A percentile compares a stretch with the other conserved stretches of the same genome.
phyloP scores from a whole-genome alignment of 345 rosid species.

The Garcia nutans region DNA sequence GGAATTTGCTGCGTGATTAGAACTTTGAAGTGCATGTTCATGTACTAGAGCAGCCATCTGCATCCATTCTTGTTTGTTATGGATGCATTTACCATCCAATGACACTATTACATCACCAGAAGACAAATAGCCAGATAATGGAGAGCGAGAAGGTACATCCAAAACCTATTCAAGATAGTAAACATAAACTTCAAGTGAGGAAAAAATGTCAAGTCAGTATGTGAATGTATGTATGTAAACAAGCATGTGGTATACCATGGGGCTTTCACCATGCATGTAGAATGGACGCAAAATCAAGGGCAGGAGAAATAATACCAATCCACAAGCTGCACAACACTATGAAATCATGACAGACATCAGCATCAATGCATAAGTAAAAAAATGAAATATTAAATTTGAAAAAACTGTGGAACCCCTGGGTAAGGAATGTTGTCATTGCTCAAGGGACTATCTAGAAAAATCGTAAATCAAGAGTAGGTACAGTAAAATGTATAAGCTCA shows the following conservation, averaged over 20 bases:
- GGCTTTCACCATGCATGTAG: slow-evolving; percentile 57
- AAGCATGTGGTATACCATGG: slow-evolving; percentile 38
- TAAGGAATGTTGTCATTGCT: not conserved
- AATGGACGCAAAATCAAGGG: slow-evolving; percentile 62
- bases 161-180: slow-evolving; percentile 49
- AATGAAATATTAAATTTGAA: not conserved
- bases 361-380: not conserved
- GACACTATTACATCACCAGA: slow-evolving; percentile 70
- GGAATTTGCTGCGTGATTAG: slow-evolving; percentile 37
- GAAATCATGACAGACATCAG: slow-evolving; percentile 3
- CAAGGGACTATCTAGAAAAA: not conserved
- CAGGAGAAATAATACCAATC: slow-evolving; percentile 47
- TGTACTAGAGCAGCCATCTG: slow-evolving; percentile 44
- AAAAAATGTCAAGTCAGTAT: not conserved
- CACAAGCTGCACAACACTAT: slow-evolving; percentile 72
- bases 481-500: slow-evolving; percentile 22
- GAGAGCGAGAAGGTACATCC: slow-evolving; percentile 59
- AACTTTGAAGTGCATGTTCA: slow-evolving; percentile 34
- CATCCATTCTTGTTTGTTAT: slow-evolving; percentile 62
- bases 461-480: not conserved
- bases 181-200: slow-evolving; percentile 1
- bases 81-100: slow-evolving; percentile 60
- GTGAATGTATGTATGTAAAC: not conserved
- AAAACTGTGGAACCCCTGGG: not conserved
- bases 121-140: slow-evolving; percentile 71